A percentile compares a stretch with the other conserved stretches of the same genome.
Conservation (phyloP, 257 asterid genomes). For the Nicotiana attenuata region DNA sequence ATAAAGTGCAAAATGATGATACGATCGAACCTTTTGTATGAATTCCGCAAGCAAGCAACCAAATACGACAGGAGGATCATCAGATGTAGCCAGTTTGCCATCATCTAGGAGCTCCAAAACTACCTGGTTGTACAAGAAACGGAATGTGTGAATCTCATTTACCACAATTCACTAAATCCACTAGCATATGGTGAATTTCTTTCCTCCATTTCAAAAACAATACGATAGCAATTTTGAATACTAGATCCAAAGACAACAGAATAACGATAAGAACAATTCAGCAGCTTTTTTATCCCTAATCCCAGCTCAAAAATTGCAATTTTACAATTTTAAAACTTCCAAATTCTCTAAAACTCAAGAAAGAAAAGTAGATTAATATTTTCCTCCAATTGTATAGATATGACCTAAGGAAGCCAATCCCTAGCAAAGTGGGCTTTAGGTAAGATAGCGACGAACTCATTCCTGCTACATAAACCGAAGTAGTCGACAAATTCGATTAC, state of each 20-base stretch:
- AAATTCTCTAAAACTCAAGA: too few relatives aligned
- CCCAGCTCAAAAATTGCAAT: too few relatives aligned
- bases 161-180: background rate
- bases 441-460: too few relatives aligned
- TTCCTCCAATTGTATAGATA: too few relatives aligned
- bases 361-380: too few relatives aligned
- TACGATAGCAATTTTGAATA: background rate
- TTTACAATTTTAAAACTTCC: too few relatives aligned
- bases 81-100: slow-evolving; percentile 75
- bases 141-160: slow-evolving; percentile 3
- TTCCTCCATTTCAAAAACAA: background rate
- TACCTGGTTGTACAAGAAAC: slow-evolving; percentile 38
- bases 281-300: too few relatives aligned
- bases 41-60: slow-evolving; percentile 71
- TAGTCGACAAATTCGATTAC: too few relatives aligned
- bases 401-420: too few relatives aligned
- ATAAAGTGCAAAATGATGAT: background rate
- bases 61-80: slow-evolving; percentile 69
- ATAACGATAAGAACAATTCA: too few relatives aligned
- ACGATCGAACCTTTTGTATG: slow-evolving; percentile 57
- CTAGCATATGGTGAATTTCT: background rate
- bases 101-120: slow-evolving; percentile 78
- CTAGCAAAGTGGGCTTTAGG: too few relatives aligned
- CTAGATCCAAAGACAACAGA: background rate
- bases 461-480: too few relatives aligned